Evolutionary conservation across 2,329 filamentous ascomycete species (phyloP), one percentile per base, ranked within the genome.

Genomic region (Claviceps monticola): DNA sequence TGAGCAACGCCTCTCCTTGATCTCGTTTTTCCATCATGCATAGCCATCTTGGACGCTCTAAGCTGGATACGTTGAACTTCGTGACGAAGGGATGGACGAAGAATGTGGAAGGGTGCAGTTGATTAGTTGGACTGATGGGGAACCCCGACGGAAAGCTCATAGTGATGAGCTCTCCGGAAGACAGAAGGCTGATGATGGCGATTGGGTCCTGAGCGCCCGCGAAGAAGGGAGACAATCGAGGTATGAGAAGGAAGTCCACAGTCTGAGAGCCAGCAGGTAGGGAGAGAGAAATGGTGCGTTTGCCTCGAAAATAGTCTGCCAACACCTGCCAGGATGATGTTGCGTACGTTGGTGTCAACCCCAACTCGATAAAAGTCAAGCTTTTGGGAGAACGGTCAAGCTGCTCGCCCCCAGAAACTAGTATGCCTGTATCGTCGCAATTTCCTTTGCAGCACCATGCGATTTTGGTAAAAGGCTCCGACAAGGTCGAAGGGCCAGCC

Each of bases 381-480:
- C 87, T 88, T 65, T 86, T 89, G 5, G 81, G 77, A 4, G 79
- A 73, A 41, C 81, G 76, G 17, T 83, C 83, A 0, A 79, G 76
- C 1, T 79, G 73, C 55, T 84, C 78, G 4, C 93, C 93, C 34
- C 93, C 93, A 2, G 89, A 86, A 51, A 98, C 77, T 41, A 98
- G 69, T 23, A 98, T 74, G 1, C 83, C 91, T 17, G 89, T 97
- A 61, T 98, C 91, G 61, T 98, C 93, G 0, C 89, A 85, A 61
- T 97, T 95, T 54, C 83, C 77, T 64, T 96, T 96, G 53, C 88
- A 91, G 68, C 93, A 98, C 93, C 93, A 98, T 1, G 83, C 78
- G 52, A 97, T 81, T 56, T 82, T 83, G 55, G 80, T 79, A 54
- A 91, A 85, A 0, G 88, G 88, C 51, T 87, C 84, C 55, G 86